Evolutionary conservation across 2,329 filamentous ascomycete species (phyloP).

Genomic region (Claviceps lovelessii): DNA sequence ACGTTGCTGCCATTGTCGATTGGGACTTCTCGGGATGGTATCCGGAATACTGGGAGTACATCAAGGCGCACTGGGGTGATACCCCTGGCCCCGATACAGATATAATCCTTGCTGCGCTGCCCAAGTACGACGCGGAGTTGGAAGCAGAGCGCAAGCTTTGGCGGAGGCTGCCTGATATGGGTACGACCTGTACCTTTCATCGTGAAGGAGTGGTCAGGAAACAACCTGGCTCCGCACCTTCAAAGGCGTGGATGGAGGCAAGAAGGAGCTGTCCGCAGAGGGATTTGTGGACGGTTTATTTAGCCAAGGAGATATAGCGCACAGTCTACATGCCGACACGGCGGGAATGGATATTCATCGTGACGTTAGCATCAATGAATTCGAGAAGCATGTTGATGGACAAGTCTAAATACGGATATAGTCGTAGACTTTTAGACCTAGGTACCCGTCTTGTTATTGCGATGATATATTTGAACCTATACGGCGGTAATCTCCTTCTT

Average conservation of each 20-base stretch:
- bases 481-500: too few species aligned
- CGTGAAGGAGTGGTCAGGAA: neutral
- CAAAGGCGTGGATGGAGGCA: conserved; percentile 11
- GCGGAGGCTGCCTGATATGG: conserved; percentile 11
- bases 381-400: too few species aligned
- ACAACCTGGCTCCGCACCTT: conserved; percentile 9
- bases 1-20: conserved; percentile 16
- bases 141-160: conserved; percentile 11
- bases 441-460: too few species aligned
- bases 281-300: conserved; percentile 11
- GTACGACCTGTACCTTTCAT: neutral
- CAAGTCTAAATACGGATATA: too few species aligned
- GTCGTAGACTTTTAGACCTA: too few species aligned
- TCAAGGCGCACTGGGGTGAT: conserved; percentile 12
- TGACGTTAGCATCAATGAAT: neutral
- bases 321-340: neutral
- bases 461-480: too few species aligned
- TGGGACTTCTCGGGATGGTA: conserved; percentile 22
- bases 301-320: neutral
- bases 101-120: conserved; percentile 9
- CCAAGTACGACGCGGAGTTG: conserved; percentile 13
- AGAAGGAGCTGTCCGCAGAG: conserved; percentile 8
- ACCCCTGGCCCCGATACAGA: conserved; percentile 8
- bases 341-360: neutral
- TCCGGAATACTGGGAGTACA: conserved; percentile 19